A percentile compares a stretch with the other conserved stretches of the same genome.
These are phyloP conservation scores for Rhinocladiella mackenziei DNA, from an alignment of 2,329 filamentous ascomycete species.

Conservation along the genomic window DNA sequence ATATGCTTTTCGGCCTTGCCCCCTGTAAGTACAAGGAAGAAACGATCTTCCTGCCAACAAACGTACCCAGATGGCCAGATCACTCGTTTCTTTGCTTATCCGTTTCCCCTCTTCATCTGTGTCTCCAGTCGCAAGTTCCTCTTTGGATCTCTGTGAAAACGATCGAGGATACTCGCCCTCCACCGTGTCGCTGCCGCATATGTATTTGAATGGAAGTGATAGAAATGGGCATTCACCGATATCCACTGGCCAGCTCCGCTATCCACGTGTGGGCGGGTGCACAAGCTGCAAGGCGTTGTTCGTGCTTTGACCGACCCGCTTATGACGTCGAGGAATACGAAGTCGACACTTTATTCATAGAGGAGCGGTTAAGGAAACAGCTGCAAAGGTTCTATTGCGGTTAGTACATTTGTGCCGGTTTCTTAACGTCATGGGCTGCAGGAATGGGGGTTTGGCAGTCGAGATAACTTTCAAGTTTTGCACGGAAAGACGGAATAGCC, in stretches of 20 bases:
- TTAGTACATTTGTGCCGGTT: background rate
- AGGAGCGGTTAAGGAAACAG: background rate
- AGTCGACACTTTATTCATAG: background rate
- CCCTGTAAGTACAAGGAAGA: background rate
- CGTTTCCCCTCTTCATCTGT: too few species aligned
- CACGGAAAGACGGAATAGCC: too few species aligned
- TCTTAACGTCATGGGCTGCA: too few species aligned
- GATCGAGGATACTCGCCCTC: too few species aligned
- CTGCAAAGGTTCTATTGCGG: too few species aligned
- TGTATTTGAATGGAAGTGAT: background rate
- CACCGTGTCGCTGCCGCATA: too few species aligned
- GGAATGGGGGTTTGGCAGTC: too few species aligned
- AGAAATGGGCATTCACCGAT: slow-evolving; percentile 1
- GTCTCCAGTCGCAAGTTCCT: too few species aligned
- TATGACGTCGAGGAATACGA: slow-evolving; percentile 4
- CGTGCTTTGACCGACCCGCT: slow-evolving; percentile 4
- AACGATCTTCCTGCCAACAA: slow-evolving; percentile 2
- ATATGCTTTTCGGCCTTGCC: too few species aligned
- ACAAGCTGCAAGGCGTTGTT: slow-evolving; percentile 10
- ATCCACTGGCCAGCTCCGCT: slow-evolving; percentile 18
- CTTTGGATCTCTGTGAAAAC: too few species aligned
- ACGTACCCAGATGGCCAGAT: background rate
- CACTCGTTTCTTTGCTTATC: too few species aligned
- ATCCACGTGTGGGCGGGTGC: slow-evolving; percentile 19
- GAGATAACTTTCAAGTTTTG: too few species aligned